Evolutionary conservation across 495 filamentous ascomycete species (phyloP).

Genomic region (Podospora anserina): DNA sequence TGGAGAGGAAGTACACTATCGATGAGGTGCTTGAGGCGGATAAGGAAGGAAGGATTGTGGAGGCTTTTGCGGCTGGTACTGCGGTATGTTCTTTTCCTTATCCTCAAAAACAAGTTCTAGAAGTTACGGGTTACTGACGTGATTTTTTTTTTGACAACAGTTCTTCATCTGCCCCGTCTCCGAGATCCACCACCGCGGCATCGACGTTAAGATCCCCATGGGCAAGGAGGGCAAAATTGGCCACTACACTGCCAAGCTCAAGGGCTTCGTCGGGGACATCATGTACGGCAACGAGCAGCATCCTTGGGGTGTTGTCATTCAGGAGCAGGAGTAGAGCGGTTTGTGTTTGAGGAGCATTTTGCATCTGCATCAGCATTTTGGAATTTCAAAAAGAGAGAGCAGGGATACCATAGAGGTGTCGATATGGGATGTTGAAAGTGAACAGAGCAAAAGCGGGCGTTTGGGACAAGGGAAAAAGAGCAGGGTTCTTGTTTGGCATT

Average conservation of each 20-base stretch:
- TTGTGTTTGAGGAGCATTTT: not conserved
- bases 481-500: not conserved
- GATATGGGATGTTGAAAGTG: not conserved
- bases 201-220: conserved; percentile 65
- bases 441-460: not conserved
- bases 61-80: conserved; percentile 84
- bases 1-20: conserved; percentile 80
- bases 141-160: conserved; percentile 31
- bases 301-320: conserved; percentile 74
- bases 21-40: conserved; percentile 69
- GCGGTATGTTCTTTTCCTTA: conserved; percentile 55
- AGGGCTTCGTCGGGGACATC: conserved; percentile 74
- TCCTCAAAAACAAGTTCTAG: not conserved
- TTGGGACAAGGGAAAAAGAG: not conserved
- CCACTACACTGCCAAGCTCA: conserved; percentile 63
- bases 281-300: conserved; percentile 83
- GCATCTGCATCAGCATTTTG: not conserved
- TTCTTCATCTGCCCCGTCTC: conserved; percentile 78
- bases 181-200: conserved; percentile 67
- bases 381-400: not conserved
- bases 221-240: conserved; percentile 55
- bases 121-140: conserved; percentile 11
- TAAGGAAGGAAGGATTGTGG: conserved; percentile 71
- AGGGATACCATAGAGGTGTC: not conserved
- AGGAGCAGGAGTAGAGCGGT: conserved; percentile 44